These are phyloP conservation scores for Pyrrhoderma lamaoense DNA, from an alignment of 1,284 basidiomycete genomes.

Conservation along the genomic window DNA sequence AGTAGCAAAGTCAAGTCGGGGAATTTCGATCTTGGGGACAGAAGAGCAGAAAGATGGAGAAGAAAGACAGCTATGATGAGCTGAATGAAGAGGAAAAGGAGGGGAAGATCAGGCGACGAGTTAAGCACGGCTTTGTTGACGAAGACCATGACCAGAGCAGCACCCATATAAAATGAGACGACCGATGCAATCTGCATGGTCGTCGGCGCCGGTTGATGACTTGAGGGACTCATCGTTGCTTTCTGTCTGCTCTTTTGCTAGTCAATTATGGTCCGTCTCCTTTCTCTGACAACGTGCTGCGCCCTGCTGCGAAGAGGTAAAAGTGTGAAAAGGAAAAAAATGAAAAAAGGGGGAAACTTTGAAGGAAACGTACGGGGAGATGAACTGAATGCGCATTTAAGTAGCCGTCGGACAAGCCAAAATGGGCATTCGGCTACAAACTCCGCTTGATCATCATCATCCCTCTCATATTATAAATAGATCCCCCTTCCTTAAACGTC, in stretches of 20 bases:
- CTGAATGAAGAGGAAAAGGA: constrained; percentile 64
- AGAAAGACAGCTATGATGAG: constrained; percentile 61
- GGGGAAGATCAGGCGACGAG: constrained; percentile 56
- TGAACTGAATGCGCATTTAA: neutral
- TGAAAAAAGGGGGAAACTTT: too few species aligned
- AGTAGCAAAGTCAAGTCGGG: constrained; percentile 40
- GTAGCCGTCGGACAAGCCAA: neutral
- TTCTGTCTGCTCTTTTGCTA: neutral
- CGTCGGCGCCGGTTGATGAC: constrained; percentile 26
- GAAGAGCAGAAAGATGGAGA: constrained; percentile 39
- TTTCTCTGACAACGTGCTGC: too few species aligned
- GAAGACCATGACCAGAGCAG: constrained; percentile 47
- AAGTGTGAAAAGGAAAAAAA: neutral
- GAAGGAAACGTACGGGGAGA: neutral
- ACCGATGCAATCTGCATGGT: constrained; percentile 56
- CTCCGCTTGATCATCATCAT: neutral
- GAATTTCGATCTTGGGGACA: constrained; percentile 47
- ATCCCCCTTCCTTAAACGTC: too few species aligned
- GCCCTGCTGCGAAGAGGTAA: constrained; percentile 1
- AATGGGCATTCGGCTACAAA: neutral
- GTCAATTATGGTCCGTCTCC: neutral
- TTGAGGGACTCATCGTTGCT: constrained; percentile 20
- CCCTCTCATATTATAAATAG: too few species aligned
- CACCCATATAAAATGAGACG: constrained; percentile 69
- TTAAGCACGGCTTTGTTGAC: constrained; percentile 69